Evolutionary conservation across 1,284 basidiomycete species (phyloP).

Genomic region (Mycosarcoma mackinlayi): DNA sequence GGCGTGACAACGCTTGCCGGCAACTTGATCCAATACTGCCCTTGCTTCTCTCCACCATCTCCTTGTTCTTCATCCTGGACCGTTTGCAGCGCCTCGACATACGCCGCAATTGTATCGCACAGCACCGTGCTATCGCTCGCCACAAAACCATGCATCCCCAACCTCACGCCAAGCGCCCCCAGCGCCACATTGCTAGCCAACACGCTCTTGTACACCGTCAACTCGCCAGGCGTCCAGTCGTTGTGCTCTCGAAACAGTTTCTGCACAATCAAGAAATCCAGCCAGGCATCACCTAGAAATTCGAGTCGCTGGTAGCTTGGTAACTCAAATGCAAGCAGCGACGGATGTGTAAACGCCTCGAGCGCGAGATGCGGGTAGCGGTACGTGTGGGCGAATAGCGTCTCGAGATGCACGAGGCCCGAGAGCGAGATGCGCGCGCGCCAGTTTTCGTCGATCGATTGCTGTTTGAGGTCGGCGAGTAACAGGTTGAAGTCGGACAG

Average conservation of each 20-base stretch:
- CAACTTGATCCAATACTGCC: conserved; percentile 30
- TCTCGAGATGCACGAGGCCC: conserved; percentile 30
- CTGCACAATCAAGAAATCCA: conserved; percentile 46
- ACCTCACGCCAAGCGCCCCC: conserved; percentile 19
- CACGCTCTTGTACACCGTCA: conserved; percentile 38
- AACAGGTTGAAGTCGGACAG: conserved; percentile 26
- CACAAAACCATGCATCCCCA: conserved; percentile 28
- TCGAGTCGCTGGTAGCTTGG: conserved; percentile 58
- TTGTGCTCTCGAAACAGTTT: conserved; percentile 13
- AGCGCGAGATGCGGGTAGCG: conserved; percentile 52
- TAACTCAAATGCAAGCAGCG: conserved; percentile 29
- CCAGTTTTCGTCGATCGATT: conserved; percentile 31
- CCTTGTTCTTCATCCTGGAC: background rate
- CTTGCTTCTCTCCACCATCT: no score
- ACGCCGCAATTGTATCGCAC: background rate
- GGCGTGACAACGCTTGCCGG: background rate
- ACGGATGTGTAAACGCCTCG: conserved; percentile 54
- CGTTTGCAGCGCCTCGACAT: background rate
- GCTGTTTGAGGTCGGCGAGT: conserved; percentile 11
- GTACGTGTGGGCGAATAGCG: conserved; percentile 39
- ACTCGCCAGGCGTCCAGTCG: conserved; percentile 34
- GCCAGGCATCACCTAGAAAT: conserved; percentile 57
- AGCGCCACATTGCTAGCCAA: conserved; percentile 38
- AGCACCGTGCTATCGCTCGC: conserved; percentile 17
- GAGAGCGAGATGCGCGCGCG: conserved; percentile 6